Base-by-base conservation (phyloP, 768 basidiomycete genomes). In the Leccinum subgranulosum region DNA sequence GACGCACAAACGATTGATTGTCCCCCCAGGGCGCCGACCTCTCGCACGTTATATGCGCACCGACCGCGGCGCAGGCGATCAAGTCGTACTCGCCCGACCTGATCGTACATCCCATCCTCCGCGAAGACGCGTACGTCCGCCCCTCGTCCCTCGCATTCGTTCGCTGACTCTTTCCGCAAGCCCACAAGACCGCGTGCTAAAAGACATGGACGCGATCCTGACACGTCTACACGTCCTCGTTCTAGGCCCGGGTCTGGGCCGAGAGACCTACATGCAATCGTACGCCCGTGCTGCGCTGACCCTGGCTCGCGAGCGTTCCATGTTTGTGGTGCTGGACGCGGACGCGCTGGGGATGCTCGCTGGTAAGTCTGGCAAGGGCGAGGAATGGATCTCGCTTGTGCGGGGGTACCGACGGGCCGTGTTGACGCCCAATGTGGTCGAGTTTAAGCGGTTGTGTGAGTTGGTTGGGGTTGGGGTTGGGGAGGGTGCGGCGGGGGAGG, bases 71-170 rank as follows among this genome's bases (percentile, higher is more conserved):
- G 27, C 81, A 81, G 5, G 89, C 94, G 47, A 99, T 99, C 79
- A 99, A 99, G 75, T 88, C 91, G 0, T 99, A 98, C 72, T 95
- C 92, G 4, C 94, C 94, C 2, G 95, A 99, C 73, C 75, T 99
- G 46, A 99, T 99, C 67, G 97, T 99, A 0, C 96, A 99, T 67
- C 95, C 93, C 2, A 92, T 98, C 55, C 80, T 99, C 6, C 75
- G 80, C 28, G 81, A 88, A 69, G 81, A 86, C 51, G 73, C 76
- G 86, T 90, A 72, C 58, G 86, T 74, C 41, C 25, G 36, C 28
- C 14, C 36, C 12, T 54, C 31, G 6, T 4, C 0, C 25, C 3
- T 23, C 29, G 4, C 9, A 25, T 31, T 12, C 33, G 36, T 53
- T 43, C 17, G 33, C 52, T 28, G 14, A 23, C 27, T 8, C 27